A percentile compares a stretch with the other conserved stretches of the same genome.
phyloP scores from a whole-genome alignment of 2,329 filamentous ascomycete genomes.

The Calonectria hongkongensis region DNA sequence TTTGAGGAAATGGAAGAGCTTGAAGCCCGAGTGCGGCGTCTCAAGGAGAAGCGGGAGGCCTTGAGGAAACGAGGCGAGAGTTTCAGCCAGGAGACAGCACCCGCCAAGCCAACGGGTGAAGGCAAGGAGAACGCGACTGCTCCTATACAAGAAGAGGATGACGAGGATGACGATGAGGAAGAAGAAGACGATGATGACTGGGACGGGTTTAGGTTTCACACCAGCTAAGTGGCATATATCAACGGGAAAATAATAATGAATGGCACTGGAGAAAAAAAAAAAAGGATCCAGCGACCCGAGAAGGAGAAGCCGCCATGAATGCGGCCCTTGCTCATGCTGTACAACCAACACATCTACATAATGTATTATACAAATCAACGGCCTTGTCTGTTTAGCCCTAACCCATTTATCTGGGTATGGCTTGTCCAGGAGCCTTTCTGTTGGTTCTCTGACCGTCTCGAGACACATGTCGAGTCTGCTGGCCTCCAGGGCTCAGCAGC shows the following conservation, averaged over 20 bases:
- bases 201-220: conserved; percentile 73
- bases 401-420: conserved; percentile 12
- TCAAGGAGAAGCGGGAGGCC: conserved; percentile 83
- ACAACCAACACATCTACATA: conserved; percentile 53
- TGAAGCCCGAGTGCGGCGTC: conserved; percentile 80
- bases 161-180: conserved; percentile 68
- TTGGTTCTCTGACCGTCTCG: neutral
- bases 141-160: conserved; percentile 58
- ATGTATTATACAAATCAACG: conserved; percentile 52
- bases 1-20: conserved; percentile 89
- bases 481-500: conserved; percentile 21
- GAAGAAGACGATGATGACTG: conserved; percentile 73
- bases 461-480: neutral
- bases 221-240: conserved; percentile 22
- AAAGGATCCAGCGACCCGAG: conserved; percentile 6
- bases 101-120: conserved; percentile 42
- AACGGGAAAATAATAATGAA: conserved; percentile 23
- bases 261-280: conserved; percentile 17
- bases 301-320: conserved; percentile 26
- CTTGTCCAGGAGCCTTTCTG: conserved; percentile 1
- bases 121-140: conserved; percentile 57
- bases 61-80: conserved; percentile 67
- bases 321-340: conserved; percentile 44
- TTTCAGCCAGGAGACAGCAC: conserved; percentile 54
- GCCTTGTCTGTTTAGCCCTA: conserved; percentile 15